A percentile compares a stretch with the other conserved stretches of the same genome.
phyloP scores from a whole-genome alignment of 2,329 filamentous ascomycete genomes.

The Aspergillus ruber region DNA sequence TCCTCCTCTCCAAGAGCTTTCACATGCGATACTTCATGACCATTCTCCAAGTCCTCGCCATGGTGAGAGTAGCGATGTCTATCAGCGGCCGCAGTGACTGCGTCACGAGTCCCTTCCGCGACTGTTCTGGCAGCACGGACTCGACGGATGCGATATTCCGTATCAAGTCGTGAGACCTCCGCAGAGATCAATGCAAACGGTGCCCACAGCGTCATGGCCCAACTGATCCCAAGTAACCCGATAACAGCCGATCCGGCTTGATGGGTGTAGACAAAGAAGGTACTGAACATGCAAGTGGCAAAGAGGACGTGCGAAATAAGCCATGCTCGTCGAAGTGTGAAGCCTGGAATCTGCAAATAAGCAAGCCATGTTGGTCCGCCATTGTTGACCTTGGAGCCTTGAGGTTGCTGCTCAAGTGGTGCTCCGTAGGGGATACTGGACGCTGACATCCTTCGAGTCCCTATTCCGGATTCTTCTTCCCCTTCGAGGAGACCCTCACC shows the following conservation, averaged over 20 bases:
- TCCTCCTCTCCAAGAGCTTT: constrained; percentile 25
- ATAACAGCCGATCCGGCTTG: constrained; percentile 69
- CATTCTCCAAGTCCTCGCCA: constrained; percentile 21
- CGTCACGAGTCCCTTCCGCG: constrained; percentile 1
- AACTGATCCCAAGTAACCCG: constrained; percentile 77
- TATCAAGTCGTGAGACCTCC: constrained; percentile 79
- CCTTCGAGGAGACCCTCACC: constrained; percentile 10
- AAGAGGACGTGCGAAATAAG: constrained; percentile 80
- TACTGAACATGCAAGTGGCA: constrained; percentile 71
- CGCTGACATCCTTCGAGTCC: constrained; percentile 21
- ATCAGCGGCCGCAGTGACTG: constrained; percentile 2
- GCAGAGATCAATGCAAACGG: constrained; percentile 92
- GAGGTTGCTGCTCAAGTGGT: constrained; percentile 25
- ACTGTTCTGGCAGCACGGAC: constrained; percentile 28
- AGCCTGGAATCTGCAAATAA: constrained; percentile 66
- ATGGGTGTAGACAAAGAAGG: constrained; percentile 68
- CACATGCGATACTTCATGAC: constrained; percentile 12
- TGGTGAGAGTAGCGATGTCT: neutral
- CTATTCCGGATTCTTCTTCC: constrained; percentile 14
- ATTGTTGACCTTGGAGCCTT: constrained; percentile 8
- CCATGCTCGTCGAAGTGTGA: constrained; percentile 87
- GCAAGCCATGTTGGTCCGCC: constrained; percentile 43
- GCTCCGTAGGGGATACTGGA: constrained; percentile 27
- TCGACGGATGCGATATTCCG: constrained; percentile 50
- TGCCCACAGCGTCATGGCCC: constrained; percentile 90